Evolutionary conservation across 2,329 filamentous ascomycete genomes (phyloP), one percentile per base, ranked within the genome.

Genomic region (Teratosphaeriaceae sp.): DNA sequence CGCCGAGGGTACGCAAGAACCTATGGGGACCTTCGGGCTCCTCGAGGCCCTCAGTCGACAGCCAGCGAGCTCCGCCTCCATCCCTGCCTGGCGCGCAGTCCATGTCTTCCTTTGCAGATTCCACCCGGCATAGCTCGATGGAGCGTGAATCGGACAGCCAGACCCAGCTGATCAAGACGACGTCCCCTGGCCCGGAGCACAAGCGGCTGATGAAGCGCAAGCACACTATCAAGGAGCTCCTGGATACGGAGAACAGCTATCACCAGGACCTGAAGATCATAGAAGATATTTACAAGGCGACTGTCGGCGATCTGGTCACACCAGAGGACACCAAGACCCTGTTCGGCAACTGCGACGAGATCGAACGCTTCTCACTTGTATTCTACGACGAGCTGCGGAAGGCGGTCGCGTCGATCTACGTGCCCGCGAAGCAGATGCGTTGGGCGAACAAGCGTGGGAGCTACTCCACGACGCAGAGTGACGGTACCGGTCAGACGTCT

Each of bases 211-310:
- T 79, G 38, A 85, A 90, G 60, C 84, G 92, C 16, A 80, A 84
- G 42, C 80, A 94, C 61, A 80, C 94, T 37, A 84, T 97, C 56
- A 89, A 90, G 59, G 92, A 98, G 64, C 72, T 98, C 27, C 77
- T 96, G 35, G 88, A 96, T 57, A 98, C 92, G 0, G 92, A 98
- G 62, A 82, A 88, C 37, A 82, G 84, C 5, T 97, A 94, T 65
- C 82, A 94, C 44, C 80, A 88, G 50, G 92, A 98, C 62, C 90
- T 98, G 87, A 95, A 89, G 62, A 90, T 98, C 41, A 84, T 95
- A 2, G 88, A 94, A 58, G 89, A 97, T 59, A 97, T 98, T 42
- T 98, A 97, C 73, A 94, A 94, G 65, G 88, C 87, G 33, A 97
- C 92, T 1, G 56, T 52, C 37, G 61, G 56, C 43, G 80, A 87